Conservation (phyloP, 805 yeast species). For the Candida easanensis region DNA sequence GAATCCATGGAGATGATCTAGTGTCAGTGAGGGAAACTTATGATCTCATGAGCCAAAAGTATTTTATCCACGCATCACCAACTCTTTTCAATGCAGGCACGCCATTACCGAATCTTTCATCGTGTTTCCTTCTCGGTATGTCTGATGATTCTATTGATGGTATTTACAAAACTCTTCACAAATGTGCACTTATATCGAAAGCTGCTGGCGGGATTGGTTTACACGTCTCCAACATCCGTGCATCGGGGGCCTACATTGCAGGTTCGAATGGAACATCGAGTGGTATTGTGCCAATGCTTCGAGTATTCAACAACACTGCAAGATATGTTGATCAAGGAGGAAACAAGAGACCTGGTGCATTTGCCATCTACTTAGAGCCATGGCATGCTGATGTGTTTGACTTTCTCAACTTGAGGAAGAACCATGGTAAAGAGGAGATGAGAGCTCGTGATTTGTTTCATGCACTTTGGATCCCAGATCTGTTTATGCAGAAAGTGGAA, state of each 20-base stretch:
- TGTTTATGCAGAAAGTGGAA: conserved; percentile 90
- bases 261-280: conserved; percentile 92
- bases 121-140: conserved; percentile 90
- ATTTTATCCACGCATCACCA: conserved; percentile 93
- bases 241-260: conserved; percentile 83
- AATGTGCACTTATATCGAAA: conserved; percentile 87
- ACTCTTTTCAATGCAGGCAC: conserved; percentile 94
- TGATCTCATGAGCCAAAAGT: conserved; percentile 79
- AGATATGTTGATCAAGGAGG: conserved; percentile 98
- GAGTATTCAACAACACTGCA: conserved; percentile 94
- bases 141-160: conserved; percentile 95
- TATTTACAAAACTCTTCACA: conserved; percentile 83
- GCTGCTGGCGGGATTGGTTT: conserved; percentile 96
- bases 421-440: conserved; percentile 91
- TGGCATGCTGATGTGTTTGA: conserved; percentile 95
- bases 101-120: conserved; percentile 78
- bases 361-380: conserved; percentile 91
- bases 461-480: conserved; percentile 93
- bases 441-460: conserved; percentile 92
- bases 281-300: conserved; percentile 93
- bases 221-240: conserved; percentile 82
- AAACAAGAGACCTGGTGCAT: conserved; percentile 96
- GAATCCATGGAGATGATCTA: conserved; percentile 75
- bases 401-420: conserved; percentile 81
- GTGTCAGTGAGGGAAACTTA: conserved; percentile 76